Percentiles rank a stretch among this genome's conserved stretches.
These are phyloP conservation scores for Sordariomycetes sp. DNA, from an alignment of 2,329 filamentous ascomycete species.

Conservation along the genomic window DNA sequence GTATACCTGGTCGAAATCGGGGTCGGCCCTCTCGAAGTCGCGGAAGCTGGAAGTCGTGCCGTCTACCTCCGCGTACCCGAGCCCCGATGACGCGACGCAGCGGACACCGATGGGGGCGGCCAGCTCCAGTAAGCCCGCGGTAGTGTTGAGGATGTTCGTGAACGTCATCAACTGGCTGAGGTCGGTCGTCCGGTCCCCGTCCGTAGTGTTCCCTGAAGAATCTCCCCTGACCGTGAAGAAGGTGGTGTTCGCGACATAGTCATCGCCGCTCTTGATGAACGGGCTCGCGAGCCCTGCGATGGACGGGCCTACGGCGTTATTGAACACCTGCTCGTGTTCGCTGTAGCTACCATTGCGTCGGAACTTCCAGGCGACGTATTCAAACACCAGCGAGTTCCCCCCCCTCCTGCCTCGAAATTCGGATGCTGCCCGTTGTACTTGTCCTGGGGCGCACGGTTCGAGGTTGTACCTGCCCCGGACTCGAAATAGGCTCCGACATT, in stretches of 20 bases:
- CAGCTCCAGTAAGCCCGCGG: not conserved
- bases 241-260: not conserved
- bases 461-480: not conserved
- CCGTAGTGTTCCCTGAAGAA: not conserved
- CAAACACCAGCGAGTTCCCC: not conserved
- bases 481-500: conserved; percentile 1
- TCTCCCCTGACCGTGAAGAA: conserved; percentile 4
- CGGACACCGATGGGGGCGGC: conserved; percentile 7
- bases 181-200: not conserved
- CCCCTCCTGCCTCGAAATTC: not conserved
- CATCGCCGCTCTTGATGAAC: conserved; percentile 2
- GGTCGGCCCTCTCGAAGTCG: conserved; percentile 1
- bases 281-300: conserved; percentile 4
- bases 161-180: not conserved
- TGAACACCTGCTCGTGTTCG: not conserved
- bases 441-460: not conserved
- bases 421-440: not conserved
- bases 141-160: not conserved
- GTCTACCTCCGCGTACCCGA: conserved; percentile 4
- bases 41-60: conserved; percentile 2
- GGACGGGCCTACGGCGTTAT: not conserved
- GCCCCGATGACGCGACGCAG: conserved; percentile 3
- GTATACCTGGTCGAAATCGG: not conserved
- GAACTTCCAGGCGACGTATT: conserved; percentile 8
- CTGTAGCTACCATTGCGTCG: not conserved